phyloP scores from a whole-genome alignment of 164 flowering plant genomes.

The Sedum album region DNA sequence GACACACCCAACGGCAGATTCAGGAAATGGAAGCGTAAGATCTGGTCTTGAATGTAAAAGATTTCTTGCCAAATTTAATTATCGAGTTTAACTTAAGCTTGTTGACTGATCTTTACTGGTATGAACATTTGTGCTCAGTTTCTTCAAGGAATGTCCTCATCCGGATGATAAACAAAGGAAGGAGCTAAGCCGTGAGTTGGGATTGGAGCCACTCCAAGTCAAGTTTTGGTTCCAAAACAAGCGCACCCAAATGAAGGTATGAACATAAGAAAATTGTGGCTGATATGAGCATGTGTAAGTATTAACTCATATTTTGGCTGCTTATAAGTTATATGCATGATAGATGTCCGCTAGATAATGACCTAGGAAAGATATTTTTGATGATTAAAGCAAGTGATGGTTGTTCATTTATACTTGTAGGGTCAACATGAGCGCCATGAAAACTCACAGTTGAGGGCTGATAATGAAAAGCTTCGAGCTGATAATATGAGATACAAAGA shows the following conservation, averaged over 20 bases:
- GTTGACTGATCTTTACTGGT: not conserved
- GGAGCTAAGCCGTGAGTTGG: conserved; percentile 69
- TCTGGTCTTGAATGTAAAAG: no score
- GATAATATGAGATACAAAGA: conserved; percentile 83
- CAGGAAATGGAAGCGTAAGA: conserved; percentile 80
- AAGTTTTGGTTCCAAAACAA: conserved; percentile 98
- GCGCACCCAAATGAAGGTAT: conserved; percentile 94
- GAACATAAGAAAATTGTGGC: not conserved
- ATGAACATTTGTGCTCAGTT: conserved; percentile 20
- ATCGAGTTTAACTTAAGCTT: no score
- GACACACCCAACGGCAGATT: conserved; percentile 93
- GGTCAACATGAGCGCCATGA: conserved; percentile 82
- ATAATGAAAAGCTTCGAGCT: conserved; percentile 74
- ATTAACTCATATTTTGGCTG: not conserved
- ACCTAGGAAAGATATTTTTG: not conserved
- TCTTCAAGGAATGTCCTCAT: conserved; percentile 90
- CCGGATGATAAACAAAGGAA: conserved; percentile 95
- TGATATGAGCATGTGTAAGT: not conserved
- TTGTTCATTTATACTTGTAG: conserved; percentile 20
- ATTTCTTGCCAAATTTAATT: no score
- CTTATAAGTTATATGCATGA: not conserved
- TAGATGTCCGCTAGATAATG: not conserved
- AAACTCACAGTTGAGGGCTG: conserved; percentile 54
- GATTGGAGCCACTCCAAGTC: conserved; percentile 74
- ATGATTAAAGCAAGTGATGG: not conserved